phyloP scores from a whole-genome alignment of 768 basidiomycete species.

The Pluteus cervinus region DNA sequence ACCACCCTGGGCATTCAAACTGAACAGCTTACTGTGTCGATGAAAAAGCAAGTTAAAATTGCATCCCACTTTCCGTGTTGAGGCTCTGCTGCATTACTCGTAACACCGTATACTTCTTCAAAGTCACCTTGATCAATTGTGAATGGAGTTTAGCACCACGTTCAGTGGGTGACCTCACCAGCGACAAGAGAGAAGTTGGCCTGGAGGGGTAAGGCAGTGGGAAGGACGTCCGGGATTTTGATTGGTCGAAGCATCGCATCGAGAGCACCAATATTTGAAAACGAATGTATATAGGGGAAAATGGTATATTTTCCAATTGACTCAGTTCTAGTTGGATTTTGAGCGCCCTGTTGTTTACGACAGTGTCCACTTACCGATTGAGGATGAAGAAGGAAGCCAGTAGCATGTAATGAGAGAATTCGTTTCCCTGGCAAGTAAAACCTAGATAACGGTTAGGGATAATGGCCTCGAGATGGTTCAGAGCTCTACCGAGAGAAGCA shows the following conservation, averaged over 20 bases:
- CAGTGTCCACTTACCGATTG: conserved; percentile 53
- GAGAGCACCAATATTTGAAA: conserved; percentile 70
- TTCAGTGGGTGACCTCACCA: conserved; percentile 35
- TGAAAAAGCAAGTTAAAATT: conserved; percentile 93
- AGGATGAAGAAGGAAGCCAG: conserved; percentile 84
- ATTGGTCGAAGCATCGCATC: conserved; percentile 61
- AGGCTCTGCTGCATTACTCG: conserved; percentile 48
- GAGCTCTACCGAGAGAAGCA: conserved; percentile 61
- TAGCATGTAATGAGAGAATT: conserved; percentile 95
- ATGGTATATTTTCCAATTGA: conserved; percentile 64
- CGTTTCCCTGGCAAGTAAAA: conserved; percentile 89
- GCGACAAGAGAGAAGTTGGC: conserved; percentile 83
- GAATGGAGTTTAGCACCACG: neutral
- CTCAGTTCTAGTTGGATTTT: conserved; percentile 41
- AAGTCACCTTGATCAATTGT: conserved; percentile 64
- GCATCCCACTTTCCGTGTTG: conserved; percentile 83
- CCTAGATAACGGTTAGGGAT: conserved; percentile 36
- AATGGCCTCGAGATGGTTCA: conserved; percentile 1
- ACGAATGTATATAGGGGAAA: conserved; percentile 88
- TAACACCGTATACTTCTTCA: conserved; percentile 80
- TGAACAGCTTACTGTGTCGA: conserved; percentile 69
- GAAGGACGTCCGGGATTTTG: conserved; percentile 78
- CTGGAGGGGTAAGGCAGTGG: conserved; percentile 58
- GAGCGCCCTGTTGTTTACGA: conserved; percentile 1
- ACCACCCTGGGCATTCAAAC: neutral